Base-by-base conservation (phyloP, 1,284 basidiomycete species). In the Tetrapyrgos nigripes region DNA sequence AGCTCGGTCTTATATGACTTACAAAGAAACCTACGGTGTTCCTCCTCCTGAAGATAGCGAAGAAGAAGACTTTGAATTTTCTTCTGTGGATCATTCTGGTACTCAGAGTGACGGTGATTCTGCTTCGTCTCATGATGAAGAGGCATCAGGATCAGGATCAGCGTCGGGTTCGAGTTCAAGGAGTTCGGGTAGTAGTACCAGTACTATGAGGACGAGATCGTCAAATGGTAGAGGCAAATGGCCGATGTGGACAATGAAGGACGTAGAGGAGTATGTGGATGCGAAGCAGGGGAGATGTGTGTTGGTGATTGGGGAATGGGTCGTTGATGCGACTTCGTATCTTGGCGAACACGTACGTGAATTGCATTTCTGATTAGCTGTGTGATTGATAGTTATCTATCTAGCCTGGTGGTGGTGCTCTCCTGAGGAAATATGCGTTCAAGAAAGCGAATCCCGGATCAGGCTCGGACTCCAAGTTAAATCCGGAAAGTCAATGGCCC, bases 271-370 rank as follows among this genome's bases (percentile, higher is more conserved):
- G n/a, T 80, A 79, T 57, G 67, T 78, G 1, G 49, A 70, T 51
- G 59, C 63, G 14, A 71, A 73, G 40, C 71, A 68, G 45, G 76
- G 70, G 53, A 76, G 71, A 27, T 86, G 83, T 63, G 62, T 87
- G 2, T 61, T 93, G 1, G 57, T 91, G 31, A 76, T 92, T 10
- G 82, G 88, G 54, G 86, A 84, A 3, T 88, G 79, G 66, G 79
- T 86, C 4, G 76, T 92, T 1, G 88, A 92, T 69, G 87, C 76
- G 5, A 86, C 87, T 5, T 65, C 70, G 2, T 93, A 92, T 70
- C 71, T 90, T 11, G 74, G 78, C 14, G 85, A 89, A 67, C 90
- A 92, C 75, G 89, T 91, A 70, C 53, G 74, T 67, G 19, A 24
- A 26, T 64, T 13, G 46, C n/a, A 8, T n/a, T 61, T 57, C 40